Conservation (phyloP, 106 monocot species). For the Chionographis japonica region DNA sequence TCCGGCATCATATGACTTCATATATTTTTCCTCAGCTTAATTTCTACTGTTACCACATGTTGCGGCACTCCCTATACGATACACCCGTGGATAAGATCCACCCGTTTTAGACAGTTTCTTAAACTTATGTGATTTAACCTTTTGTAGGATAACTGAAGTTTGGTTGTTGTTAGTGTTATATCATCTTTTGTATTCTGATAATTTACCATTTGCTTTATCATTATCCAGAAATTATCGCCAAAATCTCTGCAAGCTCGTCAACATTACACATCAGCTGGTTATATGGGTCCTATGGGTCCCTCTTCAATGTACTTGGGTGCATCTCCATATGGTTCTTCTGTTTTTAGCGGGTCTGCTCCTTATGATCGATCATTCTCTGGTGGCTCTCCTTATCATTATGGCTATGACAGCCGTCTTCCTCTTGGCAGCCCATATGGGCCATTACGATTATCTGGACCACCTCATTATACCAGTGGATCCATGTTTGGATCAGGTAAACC, state of each 20-base stretch:
- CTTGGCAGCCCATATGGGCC: conserved; percentile 80
- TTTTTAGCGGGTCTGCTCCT: conserved; percentile 39
- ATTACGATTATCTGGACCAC: conserved; percentile 41
- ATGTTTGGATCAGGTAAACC: conserved; percentile 61
- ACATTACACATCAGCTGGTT: conserved; percentile 47
- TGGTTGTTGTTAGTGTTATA: too few species aligned
- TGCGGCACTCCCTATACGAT: too few species aligned
- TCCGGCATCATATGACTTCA: too few species aligned
- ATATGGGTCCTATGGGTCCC: conserved; percentile 58
- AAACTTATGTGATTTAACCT: too few species aligned
- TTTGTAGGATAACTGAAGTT: too few species aligned
- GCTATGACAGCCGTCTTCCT: conserved; percentile 51
- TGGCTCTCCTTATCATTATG: conserved; percentile 51
- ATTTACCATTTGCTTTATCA: neutral
- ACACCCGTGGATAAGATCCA: too few species aligned
- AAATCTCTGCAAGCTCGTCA: conserved; percentile 55
- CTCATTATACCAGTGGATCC: conserved; percentile 55
- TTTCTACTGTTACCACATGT: too few species aligned
- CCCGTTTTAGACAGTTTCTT: too few species aligned
- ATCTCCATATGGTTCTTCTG: conserved; percentile 58
- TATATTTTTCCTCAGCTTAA: too few species aligned
- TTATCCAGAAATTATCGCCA: conserved; percentile 48
- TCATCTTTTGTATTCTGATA: too few species aligned
- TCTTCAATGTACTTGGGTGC: conserved; percentile 72
- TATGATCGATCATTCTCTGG: conserved; percentile 39